A percentile compares a stretch with the other conserved stretches of the same genome.
Conservation (phyloP, 768 basidiomycete genomes). For the Filobasidium wieringae region DNA sequence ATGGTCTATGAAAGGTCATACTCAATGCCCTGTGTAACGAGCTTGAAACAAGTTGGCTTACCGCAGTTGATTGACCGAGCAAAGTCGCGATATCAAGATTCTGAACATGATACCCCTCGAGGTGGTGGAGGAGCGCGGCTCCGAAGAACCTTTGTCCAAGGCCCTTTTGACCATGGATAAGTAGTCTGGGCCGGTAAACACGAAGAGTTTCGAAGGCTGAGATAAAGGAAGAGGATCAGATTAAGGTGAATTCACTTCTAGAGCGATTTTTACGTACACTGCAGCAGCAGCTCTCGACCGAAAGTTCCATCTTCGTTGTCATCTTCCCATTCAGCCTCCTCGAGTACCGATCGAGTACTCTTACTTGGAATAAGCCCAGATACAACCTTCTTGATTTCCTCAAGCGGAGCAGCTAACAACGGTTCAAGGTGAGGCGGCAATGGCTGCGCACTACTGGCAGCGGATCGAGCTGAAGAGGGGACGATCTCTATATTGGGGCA, state of each 20-base stretch:
- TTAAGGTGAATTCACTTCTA: not conserved
- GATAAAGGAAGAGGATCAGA: slow-evolving; percentile 6
- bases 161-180: slow-evolving; percentile 66
- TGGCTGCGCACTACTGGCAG: slow-evolving; percentile 70
- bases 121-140: slow-evolving; percentile 77
- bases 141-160: slow-evolving; percentile 89
- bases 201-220: slow-evolving; percentile 83
- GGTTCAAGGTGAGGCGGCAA: slow-evolving; percentile 75
- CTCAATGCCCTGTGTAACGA: not conserved
- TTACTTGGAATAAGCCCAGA: slow-evolving; percentile 61
- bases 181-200: slow-evolving; percentile 75
- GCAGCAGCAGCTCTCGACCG: slow-evolving; percentile 75
- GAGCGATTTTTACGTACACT: slow-evolving; percentile 48
- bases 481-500: slow-evolving; percentile 57
- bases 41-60: slow-evolving; percentile 39
- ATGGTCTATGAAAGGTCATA: slow-evolving; percentile 48
- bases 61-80: slow-evolving; percentile 77
- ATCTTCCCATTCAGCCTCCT: slow-evolving; percentile 92
- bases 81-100: slow-evolving; percentile 80
- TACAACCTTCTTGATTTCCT: slow-evolving; percentile 61
- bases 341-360: slow-evolving; percentile 71
- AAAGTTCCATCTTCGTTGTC: slow-evolving; percentile 58
- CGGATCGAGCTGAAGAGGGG: slow-evolving; percentile 85
- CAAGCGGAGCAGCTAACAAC: slow-evolving; percentile 56
- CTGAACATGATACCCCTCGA: slow-evolving; percentile 93